phyloP scores from a whole-genome alignment of 176 grass and related monocot genomes.

The Lolium multiflorum region DNA sequence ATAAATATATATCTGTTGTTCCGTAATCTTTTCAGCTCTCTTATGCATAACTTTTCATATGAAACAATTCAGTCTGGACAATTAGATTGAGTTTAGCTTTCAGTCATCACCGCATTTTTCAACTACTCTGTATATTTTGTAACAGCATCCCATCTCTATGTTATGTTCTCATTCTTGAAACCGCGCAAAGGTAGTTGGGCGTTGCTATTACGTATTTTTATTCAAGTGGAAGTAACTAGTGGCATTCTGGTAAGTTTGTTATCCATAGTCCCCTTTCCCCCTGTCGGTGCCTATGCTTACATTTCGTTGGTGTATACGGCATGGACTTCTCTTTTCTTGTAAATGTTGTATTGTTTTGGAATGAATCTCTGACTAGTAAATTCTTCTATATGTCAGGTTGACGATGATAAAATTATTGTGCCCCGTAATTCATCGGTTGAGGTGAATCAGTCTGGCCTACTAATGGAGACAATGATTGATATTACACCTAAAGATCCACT shows the following conservation, averaged over 20 bases:
- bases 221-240: background rate
- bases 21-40: constrained; percentile 9
- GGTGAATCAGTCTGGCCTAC: constrained; percentile 97
- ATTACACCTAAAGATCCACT: constrained; percentile 89
- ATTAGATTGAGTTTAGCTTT: constrained; percentile 10
- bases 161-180: background rate
- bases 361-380: constrained; percentile 5
- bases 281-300: background rate
- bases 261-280: background rate
- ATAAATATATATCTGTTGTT: background rate
- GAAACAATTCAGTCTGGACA: background rate
- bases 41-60: background rate
- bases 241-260: constrained; percentile 2
- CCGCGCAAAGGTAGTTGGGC: background rate
- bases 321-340: background rate
- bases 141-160: background rate
- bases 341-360: background rate
- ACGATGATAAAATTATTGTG: constrained; percentile 93
- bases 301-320: background rate
- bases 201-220: background rate
- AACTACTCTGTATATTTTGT: too few relatives aligned
- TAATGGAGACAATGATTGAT: constrained; percentile 97
- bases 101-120: background rate
- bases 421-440: constrained; percentile 87
- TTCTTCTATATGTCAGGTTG: constrained; percentile 58